Base-by-base conservation (phyloP, 1,284 basidiomycete species). In the Pseudozyma flocculosa region DNA sequence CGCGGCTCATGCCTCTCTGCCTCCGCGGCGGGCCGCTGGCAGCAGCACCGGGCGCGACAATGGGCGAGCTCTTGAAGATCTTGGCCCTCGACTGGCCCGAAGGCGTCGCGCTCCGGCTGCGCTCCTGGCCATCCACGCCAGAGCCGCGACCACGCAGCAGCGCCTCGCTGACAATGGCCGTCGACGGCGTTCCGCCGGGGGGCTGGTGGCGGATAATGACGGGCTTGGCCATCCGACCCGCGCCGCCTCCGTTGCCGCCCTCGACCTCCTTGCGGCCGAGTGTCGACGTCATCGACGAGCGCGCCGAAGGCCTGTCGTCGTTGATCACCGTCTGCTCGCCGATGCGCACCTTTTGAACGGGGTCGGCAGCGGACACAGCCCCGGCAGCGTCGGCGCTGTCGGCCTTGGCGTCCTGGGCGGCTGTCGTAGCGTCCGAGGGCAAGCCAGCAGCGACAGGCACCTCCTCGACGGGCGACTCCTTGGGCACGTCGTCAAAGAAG, bases 201-300 rank as follows among this genome's bases (percentile, higher is more conserved):
- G 49, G 48, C 52, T 68, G 65, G 30, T 61, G 61, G 24, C 68
- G 61, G 45, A 71, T 61, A 41, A 71, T 55, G 11, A 71, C 40
- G 18, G 68, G 66, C 43, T 69, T 71, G 54, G 56, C 60, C 5
- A 11, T 29, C 7, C 26, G 26, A 29, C 7, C 7, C 26, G 11
- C 26, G 26, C 26, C 26, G 5, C 26, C n/a, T n/a, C n/a, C n/a
- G n/a, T n/a, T n/a, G n/a, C n/a, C 26, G 26, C 5, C 26, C 11
- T 29, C 26, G 11, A 11, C 11, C 8, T 34, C 32, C 15, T 17
- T 34, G 32, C 32, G 32, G 11, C 3, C 14, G 11, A 17, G 10
- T 4, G 32, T 17, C 32, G 32, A 34, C 7, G 32, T 13, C 8
- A 17, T 11, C 15, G 32, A 34, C 32, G 32, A 17, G 7, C 32